Evolutionary conservation across 108 stramenopile species (phyloP).

Genomic region (Stephanodiscus triporus): DNA sequence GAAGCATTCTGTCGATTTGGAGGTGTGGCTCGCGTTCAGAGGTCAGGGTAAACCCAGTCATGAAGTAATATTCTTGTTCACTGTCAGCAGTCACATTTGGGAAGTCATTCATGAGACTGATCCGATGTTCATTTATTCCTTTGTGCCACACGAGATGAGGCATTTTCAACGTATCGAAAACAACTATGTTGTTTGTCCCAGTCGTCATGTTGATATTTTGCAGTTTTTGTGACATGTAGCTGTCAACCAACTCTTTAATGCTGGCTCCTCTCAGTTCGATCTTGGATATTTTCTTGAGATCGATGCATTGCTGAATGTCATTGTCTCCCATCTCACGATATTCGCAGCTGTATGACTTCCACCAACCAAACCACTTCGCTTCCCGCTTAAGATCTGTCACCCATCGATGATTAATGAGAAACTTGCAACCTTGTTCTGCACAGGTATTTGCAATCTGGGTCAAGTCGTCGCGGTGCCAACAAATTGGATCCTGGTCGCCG

Average conservation of each 20-base stretch:
- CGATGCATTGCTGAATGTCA: conserved; percentile 32
- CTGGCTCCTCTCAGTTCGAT: conserved; percentile 27
- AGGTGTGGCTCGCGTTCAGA: conserved; percentile 38
- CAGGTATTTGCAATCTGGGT: conserved; percentile 24
- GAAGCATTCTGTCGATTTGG: conserved; percentile 18
- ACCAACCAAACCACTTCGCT: conserved; percentile 33
- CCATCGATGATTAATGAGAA: conserved; percentile 24
- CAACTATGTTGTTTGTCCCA: neutral
- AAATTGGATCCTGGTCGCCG: conserved; percentile 29
- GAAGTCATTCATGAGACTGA: conserved; percentile 4
- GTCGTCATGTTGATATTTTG: conserved; percentile 15
- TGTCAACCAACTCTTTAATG: conserved; percentile 2
- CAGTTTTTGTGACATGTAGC: conserved; percentile 26
- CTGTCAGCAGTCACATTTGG: conserved; percentile 6
- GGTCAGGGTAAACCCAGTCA: conserved; percentile 28
- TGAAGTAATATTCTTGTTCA: conserved; percentile 27
- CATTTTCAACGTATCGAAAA: conserved; percentile 34
- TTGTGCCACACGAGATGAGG: conserved; percentile 41
- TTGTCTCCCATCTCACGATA: conserved; percentile 31
- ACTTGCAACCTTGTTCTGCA: conserved; percentile 28
- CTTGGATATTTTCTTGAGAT: conserved; percentile 23
- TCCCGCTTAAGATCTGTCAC: conserved; percentile 19
- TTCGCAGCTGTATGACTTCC: conserved; percentile 32
- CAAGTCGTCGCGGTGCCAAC: conserved; percentile 52
- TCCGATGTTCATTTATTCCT: conserved; percentile 8